These are phyloP conservation scores for Suillus bovinus DNA, from an alignment of 768 basidiomycete species.

Conservation along the genomic window DNA sequence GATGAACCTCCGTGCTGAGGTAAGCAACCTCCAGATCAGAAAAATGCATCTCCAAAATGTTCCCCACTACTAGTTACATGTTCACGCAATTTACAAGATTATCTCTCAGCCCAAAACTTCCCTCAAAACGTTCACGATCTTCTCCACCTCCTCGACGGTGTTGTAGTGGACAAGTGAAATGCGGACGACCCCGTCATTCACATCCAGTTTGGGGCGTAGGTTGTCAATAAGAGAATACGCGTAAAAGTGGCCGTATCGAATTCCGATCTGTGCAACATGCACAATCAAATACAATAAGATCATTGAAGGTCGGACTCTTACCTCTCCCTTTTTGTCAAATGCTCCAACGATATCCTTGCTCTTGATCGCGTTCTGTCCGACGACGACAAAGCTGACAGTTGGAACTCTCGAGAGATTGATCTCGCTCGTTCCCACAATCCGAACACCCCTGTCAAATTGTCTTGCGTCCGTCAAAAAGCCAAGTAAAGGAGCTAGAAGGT, in stretches of 20 bases:
- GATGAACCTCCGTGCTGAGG: conserved; percentile 1
- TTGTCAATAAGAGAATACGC: conserved; percentile 61
- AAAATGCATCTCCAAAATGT: neutral
- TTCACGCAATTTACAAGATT: neutral
- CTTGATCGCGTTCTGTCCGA: conserved; percentile 52
- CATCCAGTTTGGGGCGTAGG: conserved; percentile 56
- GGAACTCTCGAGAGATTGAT: conserved; percentile 51
- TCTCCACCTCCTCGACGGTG: conserved; percentile 67
- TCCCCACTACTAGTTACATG: neutral
- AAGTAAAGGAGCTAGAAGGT: conserved; percentile 54
- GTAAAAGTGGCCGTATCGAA: conserved; percentile 79
- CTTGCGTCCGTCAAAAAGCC: conserved; percentile 50
- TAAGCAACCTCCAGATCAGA: neutral
- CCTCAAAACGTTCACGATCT: conserved; percentile 55
- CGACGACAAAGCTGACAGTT: conserved; percentile 72
- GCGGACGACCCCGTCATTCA: conserved; percentile 67
- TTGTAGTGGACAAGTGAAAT: conserved; percentile 82
- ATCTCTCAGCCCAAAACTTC: conserved; percentile 40
- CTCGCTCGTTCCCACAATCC: conserved; percentile 63
- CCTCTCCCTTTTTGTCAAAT: conserved; percentile 65
- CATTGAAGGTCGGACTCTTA: conserved; percentile 37
- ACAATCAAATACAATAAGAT: conserved; percentile 4
- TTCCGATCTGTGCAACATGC: conserved; percentile 55
- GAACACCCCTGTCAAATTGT: conserved; percentile 58
- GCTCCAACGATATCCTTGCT: conserved; percentile 64